These are phyloP conservation scores for Gossypium gossypioides DNA, from an alignment of 441 rosid species.

Conservation along the genomic window DNA sequence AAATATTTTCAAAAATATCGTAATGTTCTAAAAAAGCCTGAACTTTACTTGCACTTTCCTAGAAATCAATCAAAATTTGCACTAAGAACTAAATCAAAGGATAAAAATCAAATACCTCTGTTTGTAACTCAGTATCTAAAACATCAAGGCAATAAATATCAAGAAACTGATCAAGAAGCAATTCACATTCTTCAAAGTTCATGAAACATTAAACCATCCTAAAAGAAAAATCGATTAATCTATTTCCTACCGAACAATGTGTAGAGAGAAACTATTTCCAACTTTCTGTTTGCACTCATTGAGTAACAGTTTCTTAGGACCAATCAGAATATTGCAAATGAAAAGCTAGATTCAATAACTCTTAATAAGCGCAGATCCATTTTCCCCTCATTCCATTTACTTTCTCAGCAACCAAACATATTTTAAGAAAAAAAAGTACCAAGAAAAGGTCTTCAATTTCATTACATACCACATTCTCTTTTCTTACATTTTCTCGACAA, in stretches of 20 bases:
- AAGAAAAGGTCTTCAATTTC: no score
- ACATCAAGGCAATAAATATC: not conserved
- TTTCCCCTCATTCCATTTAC: not conserved
- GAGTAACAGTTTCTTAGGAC: not conserved
- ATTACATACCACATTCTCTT: not conserved
- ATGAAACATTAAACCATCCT: not conserved
- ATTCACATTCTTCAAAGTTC: not conserved
- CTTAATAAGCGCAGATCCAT: not conserved
- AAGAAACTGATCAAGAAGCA: not conserved
- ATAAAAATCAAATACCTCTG: no score
- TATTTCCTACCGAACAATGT: not conserved
- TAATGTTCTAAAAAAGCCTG: not conserved
- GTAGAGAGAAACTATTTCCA: not conserved
- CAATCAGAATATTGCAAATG: not conserved
- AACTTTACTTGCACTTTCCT: not conserved
- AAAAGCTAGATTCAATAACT: not conserved
- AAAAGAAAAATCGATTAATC: not conserved
- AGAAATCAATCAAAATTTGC: not conserved
- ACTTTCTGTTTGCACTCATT: not conserved
- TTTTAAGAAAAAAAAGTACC: not conserved
- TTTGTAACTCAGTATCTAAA: not conserved
- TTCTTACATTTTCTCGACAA: not conserved
- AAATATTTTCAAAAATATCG: not conserved
- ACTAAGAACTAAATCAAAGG: not conserved
- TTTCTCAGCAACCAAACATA: constrained; percentile 8